Evolutionary conservation across 2,329 filamentous ascomycete genomes (phyloP).

Genomic region (Monosporascus ibericus): DNA sequence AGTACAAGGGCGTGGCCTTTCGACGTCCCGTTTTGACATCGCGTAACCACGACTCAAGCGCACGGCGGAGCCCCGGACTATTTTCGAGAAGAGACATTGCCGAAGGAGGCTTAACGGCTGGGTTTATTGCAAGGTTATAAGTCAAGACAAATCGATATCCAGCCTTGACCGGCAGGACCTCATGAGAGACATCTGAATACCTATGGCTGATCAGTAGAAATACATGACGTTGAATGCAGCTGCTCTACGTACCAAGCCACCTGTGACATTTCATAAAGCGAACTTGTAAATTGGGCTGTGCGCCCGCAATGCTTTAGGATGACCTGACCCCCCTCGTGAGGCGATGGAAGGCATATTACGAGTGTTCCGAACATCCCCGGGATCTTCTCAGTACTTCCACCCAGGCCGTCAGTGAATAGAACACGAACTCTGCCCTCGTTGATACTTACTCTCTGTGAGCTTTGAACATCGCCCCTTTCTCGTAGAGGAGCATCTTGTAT

Average conservation of each 20-base stretch:
- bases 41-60: constrained; percentile 21
- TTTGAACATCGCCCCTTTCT: constrained; percentile 42
- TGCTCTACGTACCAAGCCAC: constrained; percentile 16
- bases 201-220: constrained; percentile 7
- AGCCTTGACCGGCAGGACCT: constrained; percentile 39
- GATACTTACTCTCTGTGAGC: constrained; percentile 33
- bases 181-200: constrained; percentile 49
- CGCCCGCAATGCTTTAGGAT: constrained; percentile 31
- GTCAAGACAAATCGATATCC: constrained; percentile 46
- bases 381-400: constrained; percentile 35
- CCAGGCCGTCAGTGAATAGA: background rate
- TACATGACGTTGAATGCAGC: background rate
- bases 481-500: constrained; percentile 45
- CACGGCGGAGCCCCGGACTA: constrained; percentile 9
- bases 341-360: constrained; percentile 40
- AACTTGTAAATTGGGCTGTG: constrained; percentile 26
- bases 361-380: constrained; percentile 45
- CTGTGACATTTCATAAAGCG: constrained; percentile 12
- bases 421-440: background rate
- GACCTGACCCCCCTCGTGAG: constrained; percentile 41
- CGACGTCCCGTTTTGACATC: constrained; percentile 7
- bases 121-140: constrained; percentile 39
- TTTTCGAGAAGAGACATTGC: constrained; percentile 7
- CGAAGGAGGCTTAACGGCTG: constrained; percentile 12
- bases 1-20: constrained; percentile 16